phyloP scores from a whole-genome alignment of 306 rosid species.

The Rosa rugosa region DNA sequence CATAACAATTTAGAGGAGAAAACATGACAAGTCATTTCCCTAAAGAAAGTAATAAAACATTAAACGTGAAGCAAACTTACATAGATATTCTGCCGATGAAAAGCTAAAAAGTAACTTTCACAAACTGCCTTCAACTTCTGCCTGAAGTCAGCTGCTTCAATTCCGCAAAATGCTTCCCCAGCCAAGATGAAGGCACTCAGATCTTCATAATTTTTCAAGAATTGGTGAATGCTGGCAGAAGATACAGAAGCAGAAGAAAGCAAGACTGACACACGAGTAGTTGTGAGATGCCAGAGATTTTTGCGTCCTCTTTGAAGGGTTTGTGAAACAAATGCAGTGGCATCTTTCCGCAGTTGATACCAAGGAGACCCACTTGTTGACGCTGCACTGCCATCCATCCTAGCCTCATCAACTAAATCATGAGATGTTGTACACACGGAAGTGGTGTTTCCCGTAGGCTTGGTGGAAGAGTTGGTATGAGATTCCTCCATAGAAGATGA shows the following conservation, averaged over 20 bases:
- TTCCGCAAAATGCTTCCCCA: conserved; percentile 97
- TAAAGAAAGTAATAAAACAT: not conserved
- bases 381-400: conserved; percentile 48
- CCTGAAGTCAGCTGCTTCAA: conserved; percentile 95
- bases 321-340: conserved; percentile 77
- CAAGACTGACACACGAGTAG: conserved; percentile 89
- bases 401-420: conserved; percentile 44
- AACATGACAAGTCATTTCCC: not conserved
- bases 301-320: conserved; percentile 89
- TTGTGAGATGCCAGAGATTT: conserved; percentile 95
- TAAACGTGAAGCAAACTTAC: conserved; percentile 61
- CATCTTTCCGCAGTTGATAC: conserved; percentile 93
- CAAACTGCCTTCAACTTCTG: conserved; percentile 91
- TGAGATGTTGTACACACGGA: conserved; percentile 32
- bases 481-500: conserved; percentile 50
- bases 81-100: conserved; percentile 89
- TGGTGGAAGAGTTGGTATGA: conserved; percentile 40
- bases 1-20: conserved; percentile 1
- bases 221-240: conserved; percentile 91
- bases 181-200: conserved; percentile 80
- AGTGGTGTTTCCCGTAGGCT: conserved; percentile 34
- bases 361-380: conserved; percentile 90
- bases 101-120: conserved; percentile 85
- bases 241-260: conserved; percentile 84
- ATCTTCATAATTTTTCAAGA: conserved; percentile 96